Conservation (phyloP, 169 alveolate species). For the Plasmodium chabaudi region DNA sequence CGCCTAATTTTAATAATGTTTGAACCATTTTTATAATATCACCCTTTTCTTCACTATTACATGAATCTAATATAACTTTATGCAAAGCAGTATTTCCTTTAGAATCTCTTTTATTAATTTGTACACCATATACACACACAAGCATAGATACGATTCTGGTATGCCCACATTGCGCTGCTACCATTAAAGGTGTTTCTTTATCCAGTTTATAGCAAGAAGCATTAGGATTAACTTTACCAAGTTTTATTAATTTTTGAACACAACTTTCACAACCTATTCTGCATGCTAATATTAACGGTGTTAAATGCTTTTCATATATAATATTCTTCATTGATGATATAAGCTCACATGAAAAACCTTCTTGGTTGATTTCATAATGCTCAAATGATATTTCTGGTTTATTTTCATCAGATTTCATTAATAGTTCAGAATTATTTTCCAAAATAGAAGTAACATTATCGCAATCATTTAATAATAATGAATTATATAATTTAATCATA, state of each 20-base stretch:
- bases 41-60: conserved; percentile 18
- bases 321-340: conserved; percentile 66
- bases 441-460: conserved; percentile 42
- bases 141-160: conserved; percentile 81
- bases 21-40: conserved; percentile 37
- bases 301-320: conserved; percentile 75
- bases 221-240: conserved; percentile 80
- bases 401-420: conserved; percentile 46
- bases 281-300: conserved; percentile 86
- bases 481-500: conserved; percentile 65
- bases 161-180: conserved; percentile 89
- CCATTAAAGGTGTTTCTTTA: conserved; percentile 89
- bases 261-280: conserved; percentile 82
- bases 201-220: conserved; percentile 78
- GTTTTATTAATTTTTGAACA: conserved; percentile 79
- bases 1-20: conserved; percentile 79
- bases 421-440: conserved; percentile 31
- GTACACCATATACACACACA: conserved; percentile 83
- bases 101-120: conserved; percentile 85
- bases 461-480: conserved; percentile 53
- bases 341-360: conserved; percentile 49
- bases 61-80: conserved; percentile 75
- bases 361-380: conserved; percentile 56
- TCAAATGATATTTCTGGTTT: conserved; percentile 60
- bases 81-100: conserved; percentile 88